Percentiles rank a stretch among this genome's conserved stretches.
phyloP scores from a whole-genome alignment of 176 grass and related monocot species.

The Rhynchospora tenuis region DNA sequence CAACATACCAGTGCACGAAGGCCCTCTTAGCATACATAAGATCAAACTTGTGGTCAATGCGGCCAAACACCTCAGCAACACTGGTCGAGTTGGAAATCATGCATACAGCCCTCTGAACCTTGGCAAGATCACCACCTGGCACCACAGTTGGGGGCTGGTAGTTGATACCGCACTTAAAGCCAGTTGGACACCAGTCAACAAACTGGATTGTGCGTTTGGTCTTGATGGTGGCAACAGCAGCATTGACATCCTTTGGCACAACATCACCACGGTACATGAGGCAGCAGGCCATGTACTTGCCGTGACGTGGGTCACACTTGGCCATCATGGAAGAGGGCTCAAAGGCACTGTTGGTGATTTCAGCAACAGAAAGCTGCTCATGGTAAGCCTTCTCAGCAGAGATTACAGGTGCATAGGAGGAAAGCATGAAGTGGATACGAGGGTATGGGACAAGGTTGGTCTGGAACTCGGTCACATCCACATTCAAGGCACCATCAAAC shows the following conservation, averaged over 20 bases:
- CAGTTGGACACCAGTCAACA: conserved; percentile 82
- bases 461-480: conserved; percentile 81
- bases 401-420: conserved; percentile 74
- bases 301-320: conserved; percentile 64
- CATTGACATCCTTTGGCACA: conserved; percentile 84
- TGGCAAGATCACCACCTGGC: conserved; percentile 70
- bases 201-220: conserved; percentile 87
- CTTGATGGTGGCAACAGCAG: conserved; percentile 70
- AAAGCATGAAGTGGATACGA: conserved; percentile 82
- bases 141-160: conserved; percentile 71
- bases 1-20: conserved; percentile 45
- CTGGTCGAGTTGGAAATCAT: conserved; percentile 94
- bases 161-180: conserved; percentile 90
- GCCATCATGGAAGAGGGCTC: conserved; percentile 86
- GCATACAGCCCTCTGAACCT: conserved; percentile 72
- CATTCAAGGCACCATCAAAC: conserved; percentile 81
- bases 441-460: conserved; percentile 88
- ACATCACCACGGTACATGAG: conserved; percentile 89
- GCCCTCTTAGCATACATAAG: conserved; percentile 86
- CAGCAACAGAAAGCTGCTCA: conserved; percentile 69
- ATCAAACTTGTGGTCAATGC: conserved; percentile 86
- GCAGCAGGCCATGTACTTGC: conserved; percentile 89
- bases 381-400: conserved; percentile 67
- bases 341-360: conserved; percentile 84
- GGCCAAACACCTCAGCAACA: conserved; percentile 68